Conservation (phyloP, 2,329 filamentous ascomycete species). For the Fusarium nisikadoi region DNA sequence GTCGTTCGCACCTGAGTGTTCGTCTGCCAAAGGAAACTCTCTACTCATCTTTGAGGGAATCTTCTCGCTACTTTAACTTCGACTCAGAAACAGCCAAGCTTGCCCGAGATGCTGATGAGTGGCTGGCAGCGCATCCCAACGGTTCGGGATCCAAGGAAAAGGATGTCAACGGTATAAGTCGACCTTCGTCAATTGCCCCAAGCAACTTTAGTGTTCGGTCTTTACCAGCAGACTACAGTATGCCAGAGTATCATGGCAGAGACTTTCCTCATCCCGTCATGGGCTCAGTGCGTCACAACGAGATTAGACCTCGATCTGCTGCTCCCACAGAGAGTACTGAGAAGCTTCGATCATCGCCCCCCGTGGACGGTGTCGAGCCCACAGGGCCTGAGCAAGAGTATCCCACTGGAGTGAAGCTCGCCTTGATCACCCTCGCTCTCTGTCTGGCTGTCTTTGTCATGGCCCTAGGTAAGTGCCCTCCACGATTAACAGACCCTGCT, state of each 20-base stretch:
- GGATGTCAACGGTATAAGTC: conserved; percentile 40
- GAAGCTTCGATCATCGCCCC: conserved; percentile 39
- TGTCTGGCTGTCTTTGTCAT: conserved; percentile 55
- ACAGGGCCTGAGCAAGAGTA: conserved; percentile 29
- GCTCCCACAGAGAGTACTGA: conserved; percentile 42
- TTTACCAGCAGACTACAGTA: conserved; percentile 28
- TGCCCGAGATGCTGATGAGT: conserved; percentile 37
- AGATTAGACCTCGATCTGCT: conserved; percentile 31
- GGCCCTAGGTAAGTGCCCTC: conserved; percentile 48
- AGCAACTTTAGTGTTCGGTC: conserved; percentile 40
- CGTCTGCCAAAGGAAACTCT: conserved; percentile 42
- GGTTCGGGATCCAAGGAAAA: conserved; percentile 13
- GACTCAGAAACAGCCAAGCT: conserved; percentile 38
- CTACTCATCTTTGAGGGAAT: conserved; percentile 37
- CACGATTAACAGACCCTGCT: not conserved
- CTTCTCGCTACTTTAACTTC: conserved; percentile 41
- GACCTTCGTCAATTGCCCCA: conserved; percentile 37
- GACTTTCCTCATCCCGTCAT: conserved; percentile 37
- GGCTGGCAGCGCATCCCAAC: conserved; percentile 37
- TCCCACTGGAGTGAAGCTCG: conserved; percentile 43
- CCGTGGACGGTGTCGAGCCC: not conserved
- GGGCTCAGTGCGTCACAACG: conserved; percentile 39
- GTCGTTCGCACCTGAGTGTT: conserved; percentile 41
- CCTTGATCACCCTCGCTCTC: conserved; percentile 51
- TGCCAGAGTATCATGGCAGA: conserved; percentile 20